Evolutionary conservation across 1,284 basidiomycete genomes (phyloP).

Genomic region (Sanghuangporus sanghuang): DNA sequence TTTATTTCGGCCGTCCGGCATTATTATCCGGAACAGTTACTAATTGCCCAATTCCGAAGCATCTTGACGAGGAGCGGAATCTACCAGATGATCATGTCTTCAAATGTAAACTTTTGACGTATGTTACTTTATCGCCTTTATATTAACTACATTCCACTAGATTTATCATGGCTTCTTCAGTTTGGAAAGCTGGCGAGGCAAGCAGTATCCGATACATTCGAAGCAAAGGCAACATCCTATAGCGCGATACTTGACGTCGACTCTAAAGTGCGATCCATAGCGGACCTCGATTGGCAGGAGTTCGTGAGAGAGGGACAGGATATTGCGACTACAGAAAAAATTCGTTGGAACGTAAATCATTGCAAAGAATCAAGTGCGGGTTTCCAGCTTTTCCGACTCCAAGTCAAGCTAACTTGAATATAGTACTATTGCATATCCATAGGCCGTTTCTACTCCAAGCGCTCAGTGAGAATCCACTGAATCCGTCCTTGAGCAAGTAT

Average conservation of each 20-base stretch:
- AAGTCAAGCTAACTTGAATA: neutral
- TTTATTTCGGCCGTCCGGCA: conserved; percentile 57
- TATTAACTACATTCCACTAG: conserved; percentile 28
- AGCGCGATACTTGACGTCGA: conserved; percentile 42
- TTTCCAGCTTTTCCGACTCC: conserved; percentile 2
- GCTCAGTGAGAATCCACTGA: conserved; percentile 49
- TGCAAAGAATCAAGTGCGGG: conserved; percentile 54
- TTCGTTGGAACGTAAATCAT: conserved; percentile 45
- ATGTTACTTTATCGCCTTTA: neutral
- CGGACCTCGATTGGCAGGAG: conserved; percentile 45
- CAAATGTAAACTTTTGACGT: conserved; percentile 27
- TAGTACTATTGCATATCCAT: conserved; percentile 66
- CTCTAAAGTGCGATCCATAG: conserved; percentile 47
- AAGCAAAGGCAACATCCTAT: conserved; percentile 46
- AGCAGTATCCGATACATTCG: conserved; percentile 50
- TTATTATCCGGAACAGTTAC: conserved; percentile 47
- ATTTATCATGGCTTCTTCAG: conserved; percentile 50
- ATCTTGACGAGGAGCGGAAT: conserved; percentile 34
- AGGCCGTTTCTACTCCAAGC: conserved; percentile 63
- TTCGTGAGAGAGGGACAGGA: conserved; percentile 20
- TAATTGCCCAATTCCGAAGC: conserved; percentile 50
- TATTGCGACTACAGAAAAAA: conserved; percentile 22
- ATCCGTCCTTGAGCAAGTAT: conserved; percentile 56
- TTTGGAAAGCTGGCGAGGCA: conserved; percentile 48
- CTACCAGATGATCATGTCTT: conserved; percentile 41